Conservation (phyloP, 2,329 filamentous ascomycete species). For the Aspergillus glaucus region DNA sequence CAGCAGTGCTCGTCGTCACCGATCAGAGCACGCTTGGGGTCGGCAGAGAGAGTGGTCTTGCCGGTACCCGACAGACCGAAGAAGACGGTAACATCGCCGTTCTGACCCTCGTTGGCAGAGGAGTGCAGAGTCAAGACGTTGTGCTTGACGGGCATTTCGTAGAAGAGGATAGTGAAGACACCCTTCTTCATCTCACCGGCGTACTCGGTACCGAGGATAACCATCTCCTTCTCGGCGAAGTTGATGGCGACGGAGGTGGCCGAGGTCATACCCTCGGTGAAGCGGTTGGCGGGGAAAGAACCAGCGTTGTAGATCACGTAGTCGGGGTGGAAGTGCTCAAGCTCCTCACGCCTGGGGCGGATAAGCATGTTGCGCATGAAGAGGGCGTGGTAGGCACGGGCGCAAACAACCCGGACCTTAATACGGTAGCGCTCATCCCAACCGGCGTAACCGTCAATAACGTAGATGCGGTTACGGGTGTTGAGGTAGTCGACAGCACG, state of each 20-base stretch:
- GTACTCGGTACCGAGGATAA: slow-evolving; percentile 98
- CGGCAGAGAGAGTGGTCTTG: slow-evolving; percentile 96
- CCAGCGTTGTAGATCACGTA: slow-evolving; percentile 99
- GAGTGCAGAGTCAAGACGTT: slow-evolving; percentile 98
- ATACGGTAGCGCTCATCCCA: slow-evolving; percentile 99
- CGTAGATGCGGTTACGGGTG: slow-evolving; percentile 97
- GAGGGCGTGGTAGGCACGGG: slow-evolving; percentile 96
- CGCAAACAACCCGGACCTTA: slow-evolving; percentile 94
- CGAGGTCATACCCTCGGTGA: slow-evolving; percentile 97
- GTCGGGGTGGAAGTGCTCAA: slow-evolving; percentile 96
- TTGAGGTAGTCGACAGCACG: slow-evolving; percentile 98
- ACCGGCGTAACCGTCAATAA: slow-evolving; percentile 92
- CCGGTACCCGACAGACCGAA: slow-evolving; percentile 97
- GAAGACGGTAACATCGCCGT: slow-evolving; percentile 96
- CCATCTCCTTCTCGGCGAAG: slow-evolving; percentile 99
- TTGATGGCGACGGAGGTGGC: slow-evolving; percentile 97
- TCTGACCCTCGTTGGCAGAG: slow-evolving; percentile 91
- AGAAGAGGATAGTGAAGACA: slow-evolving; percentile 98
- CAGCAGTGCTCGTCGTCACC: slow-evolving; percentile 99
- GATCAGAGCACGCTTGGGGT: slow-evolving; percentile 92
- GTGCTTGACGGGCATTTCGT: slow-evolving; percentile 99
- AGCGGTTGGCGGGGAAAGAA: slow-evolving; percentile 96
- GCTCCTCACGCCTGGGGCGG: slow-evolving; percentile 80
- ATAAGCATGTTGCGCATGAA: slow-evolving; percentile 99
- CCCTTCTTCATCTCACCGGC: slow-evolving; percentile 98